Percentiles rank a stretch among this genome's conserved stretches.
These are phyloP conservation scores for Globisporangium alternatum DNA, from an alignment of 352 stramenopile species.

Conservation along the genomic window DNA sequence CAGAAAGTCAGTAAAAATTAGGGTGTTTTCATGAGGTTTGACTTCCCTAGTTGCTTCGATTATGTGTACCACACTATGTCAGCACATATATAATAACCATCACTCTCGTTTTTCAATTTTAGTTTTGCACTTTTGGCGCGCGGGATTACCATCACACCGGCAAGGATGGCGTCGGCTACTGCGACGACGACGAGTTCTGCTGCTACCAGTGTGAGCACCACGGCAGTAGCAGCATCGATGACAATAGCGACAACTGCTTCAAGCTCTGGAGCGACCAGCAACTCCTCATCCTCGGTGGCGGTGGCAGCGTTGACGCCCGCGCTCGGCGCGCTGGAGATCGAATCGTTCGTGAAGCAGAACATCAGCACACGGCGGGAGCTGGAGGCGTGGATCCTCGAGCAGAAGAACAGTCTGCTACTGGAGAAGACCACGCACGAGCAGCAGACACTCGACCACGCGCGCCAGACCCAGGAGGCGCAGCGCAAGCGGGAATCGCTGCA, in stretches of 20 bases:
- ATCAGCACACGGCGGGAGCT: slow-evolving; percentile 41
- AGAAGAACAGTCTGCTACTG: slow-evolving; percentile 36
- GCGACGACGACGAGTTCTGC: background rate
- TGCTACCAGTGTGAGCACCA: background rate
- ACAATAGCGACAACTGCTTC: background rate
- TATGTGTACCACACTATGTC: too few relatives aligned
- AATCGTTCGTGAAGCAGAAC: slow-evolving; percentile 41
- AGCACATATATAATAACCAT: too few relatives aligned
- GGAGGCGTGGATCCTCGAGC: slow-evolving; percentile 40
- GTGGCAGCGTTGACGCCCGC: background rate
- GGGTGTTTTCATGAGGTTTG: too few relatives aligned
- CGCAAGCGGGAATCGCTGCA: slow-evolving; percentile 43
- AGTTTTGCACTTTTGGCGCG: slow-evolving; percentile 1
- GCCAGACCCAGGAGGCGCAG: slow-evolving; percentile 36
- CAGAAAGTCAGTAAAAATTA: too few relatives aligned
- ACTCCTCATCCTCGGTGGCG: background rate
- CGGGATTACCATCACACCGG: background rate
- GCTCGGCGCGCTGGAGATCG: slow-evolving; percentile 30
- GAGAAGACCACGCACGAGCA: slow-evolving; percentile 44
- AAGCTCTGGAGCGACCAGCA: background rate
- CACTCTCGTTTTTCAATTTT: too few relatives aligned
- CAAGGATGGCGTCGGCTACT: background rate
- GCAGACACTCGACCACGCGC: slow-evolving; percentile 38
- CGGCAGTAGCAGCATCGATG: background rate
- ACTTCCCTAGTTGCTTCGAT: too few relatives aligned